Evolutionary conservation across 441 rosid species (phyloP), one percentile per base, ranked within the genome.

Genomic region (Geranium incanum): DNA sequence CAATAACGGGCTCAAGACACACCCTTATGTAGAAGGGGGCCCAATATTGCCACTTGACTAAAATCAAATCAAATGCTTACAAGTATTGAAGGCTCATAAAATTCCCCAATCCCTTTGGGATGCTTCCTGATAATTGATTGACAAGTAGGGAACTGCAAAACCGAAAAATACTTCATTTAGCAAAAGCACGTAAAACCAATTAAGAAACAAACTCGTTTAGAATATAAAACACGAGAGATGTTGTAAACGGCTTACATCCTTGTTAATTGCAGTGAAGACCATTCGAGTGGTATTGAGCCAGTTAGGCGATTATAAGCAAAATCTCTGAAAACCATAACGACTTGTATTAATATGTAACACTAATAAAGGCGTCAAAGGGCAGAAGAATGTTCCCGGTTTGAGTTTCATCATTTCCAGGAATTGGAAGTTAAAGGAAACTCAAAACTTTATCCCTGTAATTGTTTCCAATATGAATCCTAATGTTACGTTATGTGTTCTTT

Each of bases 111-210:
- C 81, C 82, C 74, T 80, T 82, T 1, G 98, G 97, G 74, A 94
- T 84, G 76, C 84, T 82, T 79, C 97, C 98, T 36, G 91, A 87
- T 78, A 94, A 74, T 43, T 90, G 89, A 70, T 94, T 91, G 59
- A 84, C 98, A n/a, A 85, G 81, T 67, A 91, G 45, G 78, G 92
- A 81, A 52, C 98, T 93, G 89, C 83, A 37, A 45, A 70, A 72
- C 18, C 67, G 66, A 21, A 70, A 59, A 19, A 69, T 65, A 63
- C 18, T 45, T 67, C 68, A 50, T 7, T 67, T 18, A 57, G 66
- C 67, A 67, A 73, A 68, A 74, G 36, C 7, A 21, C 66, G 37
- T 38, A 23, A 66, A 71, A 48, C 19, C 13, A 64, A 67, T 70
- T 0, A 60, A 71, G 36, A 59, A 67, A 74, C 11, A 36, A 37